Percentiles rank a stretch among this genome's conserved stretches.
Conservation (phyloP, 192 early-diverging fungal genomes). For the Backusella psychrophila region DNA sequence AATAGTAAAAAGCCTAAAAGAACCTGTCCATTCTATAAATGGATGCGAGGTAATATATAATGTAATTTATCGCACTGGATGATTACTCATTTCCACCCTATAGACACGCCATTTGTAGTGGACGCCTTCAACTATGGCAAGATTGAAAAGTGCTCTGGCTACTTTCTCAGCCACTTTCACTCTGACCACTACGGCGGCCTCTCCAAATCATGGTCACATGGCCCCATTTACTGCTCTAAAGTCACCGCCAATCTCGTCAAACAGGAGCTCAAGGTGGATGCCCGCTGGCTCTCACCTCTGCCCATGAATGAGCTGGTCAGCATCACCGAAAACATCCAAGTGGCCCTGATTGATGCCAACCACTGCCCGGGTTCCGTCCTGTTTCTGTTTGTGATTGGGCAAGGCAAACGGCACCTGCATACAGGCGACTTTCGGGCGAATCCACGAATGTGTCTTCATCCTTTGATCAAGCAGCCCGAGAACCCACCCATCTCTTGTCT, state of each 20-base stretch:
- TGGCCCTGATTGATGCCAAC: slow-evolving; percentile 86
- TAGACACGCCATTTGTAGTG: slow-evolving; percentile 75
- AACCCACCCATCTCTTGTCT: slow-evolving; percentile 60
- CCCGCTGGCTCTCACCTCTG: slow-evolving; percentile 52
- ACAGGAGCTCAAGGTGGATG: slow-evolving; percentile 61
- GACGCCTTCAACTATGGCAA: slow-evolving; percentile 91
- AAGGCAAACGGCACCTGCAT: slow-evolving; percentile 60
- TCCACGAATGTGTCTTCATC: slow-evolving; percentile 56
- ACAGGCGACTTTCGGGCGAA: slow-evolving; percentile 90
- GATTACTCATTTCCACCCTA: neutral
- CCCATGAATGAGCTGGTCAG: slow-evolving; percentile 58
- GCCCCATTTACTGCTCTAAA: slow-evolving; percentile 85
- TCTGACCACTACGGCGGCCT: slow-evolving; percentile 92
- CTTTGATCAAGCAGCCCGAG: slow-evolving; percentile 46
- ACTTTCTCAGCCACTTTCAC: slow-evolving; percentile 94
- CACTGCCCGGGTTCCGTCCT: slow-evolving; percentile 76
- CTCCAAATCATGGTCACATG: slow-evolving; percentile 57
- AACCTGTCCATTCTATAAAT: slow-evolving; percentile 10
- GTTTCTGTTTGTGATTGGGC: slow-evolving; percentile 58
- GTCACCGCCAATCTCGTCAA: slow-evolving; percentile 82
- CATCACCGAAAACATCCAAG: slow-evolving; percentile 53
- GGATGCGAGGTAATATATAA: neutral
- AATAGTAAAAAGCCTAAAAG: neutral
- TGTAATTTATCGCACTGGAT: no score
- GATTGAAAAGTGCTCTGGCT: slow-evolving; percentile 66